Evolutionary conservation across 139 green algal species (phyloP).

Genomic region (Yamagishiella unicocca): DNA sequence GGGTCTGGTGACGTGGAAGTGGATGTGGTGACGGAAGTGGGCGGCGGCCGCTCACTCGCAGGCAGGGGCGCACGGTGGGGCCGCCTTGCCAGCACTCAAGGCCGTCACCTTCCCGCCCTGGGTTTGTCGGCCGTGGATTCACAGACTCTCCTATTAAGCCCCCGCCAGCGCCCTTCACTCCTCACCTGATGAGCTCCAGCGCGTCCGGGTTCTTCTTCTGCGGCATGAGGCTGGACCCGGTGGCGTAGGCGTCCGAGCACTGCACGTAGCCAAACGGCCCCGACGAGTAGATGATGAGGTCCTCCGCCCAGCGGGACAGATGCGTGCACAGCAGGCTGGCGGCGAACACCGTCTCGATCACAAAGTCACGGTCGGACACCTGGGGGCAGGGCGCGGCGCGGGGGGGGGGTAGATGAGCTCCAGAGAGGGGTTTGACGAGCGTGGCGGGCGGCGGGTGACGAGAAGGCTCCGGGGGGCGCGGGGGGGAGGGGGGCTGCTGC

Average conservation of each 20-base stretch:
- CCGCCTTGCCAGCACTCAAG: too few species aligned
- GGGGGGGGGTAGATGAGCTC: background rate
- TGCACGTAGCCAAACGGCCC: constrained; percentile 92
- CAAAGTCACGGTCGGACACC: constrained; percentile 93
- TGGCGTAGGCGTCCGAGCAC: constrained; percentile 95
- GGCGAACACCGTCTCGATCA: constrained; percentile 93
- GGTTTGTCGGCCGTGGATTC: too few species aligned
- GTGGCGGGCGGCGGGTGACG: background rate
- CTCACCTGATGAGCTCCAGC: constrained; percentile 94
- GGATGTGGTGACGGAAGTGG: too few species aligned
- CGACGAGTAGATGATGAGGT: constrained; percentile 97
- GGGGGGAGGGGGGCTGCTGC: background rate
- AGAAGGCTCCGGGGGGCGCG: background rate
- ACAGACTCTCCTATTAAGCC: background rate
- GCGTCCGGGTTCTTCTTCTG: constrained; percentile 99
- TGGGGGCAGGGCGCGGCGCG: background rate
- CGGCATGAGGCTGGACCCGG: constrained; percentile 96
- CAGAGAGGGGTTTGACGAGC: background rate
- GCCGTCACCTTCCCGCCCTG: too few species aligned
- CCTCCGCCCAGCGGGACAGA: constrained; percentile 91
- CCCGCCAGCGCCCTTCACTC: background rate
- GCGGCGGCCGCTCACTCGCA: too few species aligned
- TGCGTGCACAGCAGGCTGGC: constrained; percentile 87
- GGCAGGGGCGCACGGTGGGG: too few species aligned
- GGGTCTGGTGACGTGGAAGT: too few species aligned